Conservation (phyloP, 768 basidiomycete species). For the Amanita rimosa region DNA sequence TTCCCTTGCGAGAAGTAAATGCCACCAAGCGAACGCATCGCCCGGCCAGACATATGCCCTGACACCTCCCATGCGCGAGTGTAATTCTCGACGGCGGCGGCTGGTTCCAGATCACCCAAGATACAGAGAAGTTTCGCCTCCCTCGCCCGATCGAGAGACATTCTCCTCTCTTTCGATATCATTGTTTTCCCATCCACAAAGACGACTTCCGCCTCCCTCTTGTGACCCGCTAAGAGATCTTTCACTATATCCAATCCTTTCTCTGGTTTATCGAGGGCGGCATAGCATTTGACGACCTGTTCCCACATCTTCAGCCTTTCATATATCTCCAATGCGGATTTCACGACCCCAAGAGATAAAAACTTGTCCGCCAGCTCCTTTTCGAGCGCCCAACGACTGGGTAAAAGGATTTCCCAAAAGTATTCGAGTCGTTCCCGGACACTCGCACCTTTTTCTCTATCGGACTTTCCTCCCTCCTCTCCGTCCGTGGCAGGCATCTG, state of each 20-base stretch:
- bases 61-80: slow-evolving; percentile 79
- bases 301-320: slow-evolving; percentile 98
- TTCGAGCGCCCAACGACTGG: slow-evolving; percentile 91
- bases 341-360: slow-evolving; percentile 75
- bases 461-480: neutral
- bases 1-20: slow-evolving; percentile 62
- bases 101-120: slow-evolving; percentile 82
- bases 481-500: slow-evolving; percentile 68
- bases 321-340: slow-evolving; percentile 89
- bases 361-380: slow-evolving; percentile 80
- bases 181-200: slow-evolving; percentile 44
- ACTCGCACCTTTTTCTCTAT: slow-evolving; percentile 44
- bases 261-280: slow-evolving; percentile 67
- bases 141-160: slow-evolving; percentile 47
- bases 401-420: slow-evolving; percentile 72
- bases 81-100: slow-evolving; percentile 64
- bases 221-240: slow-evolving; percentile 76
- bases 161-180: slow-evolving; percentile 14
- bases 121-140: slow-evolving; percentile 94
- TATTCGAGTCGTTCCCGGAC: slow-evolving; percentile 67
- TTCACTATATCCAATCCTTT: slow-evolving; percentile 72
- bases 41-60: slow-evolving; percentile 68
- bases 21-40: slow-evolving; percentile 87
- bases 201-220: slow-evolving; percentile 73
- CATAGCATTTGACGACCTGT: slow-evolving; percentile 85